Base-by-base conservation (phyloP, 148 eudicot genomes). In the Rhododendron henanense region DNA sequence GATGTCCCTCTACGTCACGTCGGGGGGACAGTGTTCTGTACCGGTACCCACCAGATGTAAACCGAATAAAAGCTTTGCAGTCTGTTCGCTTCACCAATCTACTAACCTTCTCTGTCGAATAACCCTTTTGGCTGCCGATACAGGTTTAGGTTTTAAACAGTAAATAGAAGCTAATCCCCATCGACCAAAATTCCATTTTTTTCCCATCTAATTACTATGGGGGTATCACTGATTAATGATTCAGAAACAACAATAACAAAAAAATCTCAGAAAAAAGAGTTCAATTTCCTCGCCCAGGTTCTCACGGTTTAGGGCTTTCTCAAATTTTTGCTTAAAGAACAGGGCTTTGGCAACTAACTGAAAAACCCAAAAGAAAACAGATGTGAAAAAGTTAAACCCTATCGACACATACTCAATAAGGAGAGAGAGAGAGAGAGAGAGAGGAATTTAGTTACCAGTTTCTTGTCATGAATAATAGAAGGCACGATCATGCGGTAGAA, bases 401-500 rank as follows among this genome's bases (percentile, higher is more conserved):
- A 16, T 25, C 74, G 33, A 67, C 5, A 3, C 3, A 25, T 21
- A 61, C 6, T 35, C 18, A 44, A 55, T 55, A 16, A 55, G 61
- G 57, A 47, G 18, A n/a, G 33, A 47, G 50, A 47, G 50, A n/a
- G 59, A 78, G 18, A n/a, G 33, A 47, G 48, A 45, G 48, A n/a
- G 41, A 51, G 33, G 83, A 67, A 57, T 59, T 81, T 31, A 57
- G 23, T 59, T 82, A 82, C 84, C 74, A 82, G 73, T 61, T 82
- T 82, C 35, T 61, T 82, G 51, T 82, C 84, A 1, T 82, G 84
- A 51, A 82, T 61, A 5, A 61, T 63, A 2, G 84, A 82, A 63
- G 84, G 47, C 39, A 61, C 75, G n/a, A 82, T 82, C 84, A 82
- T 37, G 19, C 84, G 41, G 51, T 82, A 61, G 84, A 82, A 82